Evolutionary conservation across 2,329 filamentous ascomycete species (phyloP), one percentile per base, ranked within the genome.

Genomic region (Pseudogymnoascus sp.): DNA sequence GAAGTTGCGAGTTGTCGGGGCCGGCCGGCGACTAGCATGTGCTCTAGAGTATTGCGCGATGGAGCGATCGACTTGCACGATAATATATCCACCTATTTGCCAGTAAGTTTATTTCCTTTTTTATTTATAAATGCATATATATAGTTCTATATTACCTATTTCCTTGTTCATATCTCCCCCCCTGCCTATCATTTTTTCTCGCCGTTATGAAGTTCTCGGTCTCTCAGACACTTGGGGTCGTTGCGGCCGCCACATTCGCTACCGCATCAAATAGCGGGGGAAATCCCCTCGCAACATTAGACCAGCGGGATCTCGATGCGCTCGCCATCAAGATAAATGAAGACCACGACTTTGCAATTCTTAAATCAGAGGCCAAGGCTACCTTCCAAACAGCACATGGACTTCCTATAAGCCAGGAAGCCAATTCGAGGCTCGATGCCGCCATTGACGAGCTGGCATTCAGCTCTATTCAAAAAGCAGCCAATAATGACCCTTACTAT

Each of bases 251-350:
- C 8, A 50, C 25, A 16, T 16, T 50, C 43, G 25, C 43, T 11
- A n/a, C 16, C 16, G 25, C 43, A 50, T 28, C 14, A 30, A 30
- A 30, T 3, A 50, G 43, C 7, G 25, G 43, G 22, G 43, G 25
- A 30, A 50, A 50, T 12, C 43, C 43, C 9, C 43, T 50, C 11
- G 43, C 25, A 30, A 50, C 43, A 30, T 50, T 8, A 30, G 43
- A 30, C 43, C 25, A 50, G 20, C 43, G 25, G 6, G 14, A 50
- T 6, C 43, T 50, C 8, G 25, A 50, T 30, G 25, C 22, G 25
- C 43, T 50, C 43, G 12, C 43, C 25, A 50, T 50, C 28, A 50
- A 50, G 43, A 50, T 50, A 50, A 50, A 50, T 30, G 14, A 50
- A 30, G 43, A 50, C 12, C 25, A 50, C 7, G 25, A 50, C 25